These are phyloP conservation scores for Neonectria neomacrospora DNA, from an alignment of 2,329 filamentous ascomycete genomes.

Conservation along the genomic window DNA sequence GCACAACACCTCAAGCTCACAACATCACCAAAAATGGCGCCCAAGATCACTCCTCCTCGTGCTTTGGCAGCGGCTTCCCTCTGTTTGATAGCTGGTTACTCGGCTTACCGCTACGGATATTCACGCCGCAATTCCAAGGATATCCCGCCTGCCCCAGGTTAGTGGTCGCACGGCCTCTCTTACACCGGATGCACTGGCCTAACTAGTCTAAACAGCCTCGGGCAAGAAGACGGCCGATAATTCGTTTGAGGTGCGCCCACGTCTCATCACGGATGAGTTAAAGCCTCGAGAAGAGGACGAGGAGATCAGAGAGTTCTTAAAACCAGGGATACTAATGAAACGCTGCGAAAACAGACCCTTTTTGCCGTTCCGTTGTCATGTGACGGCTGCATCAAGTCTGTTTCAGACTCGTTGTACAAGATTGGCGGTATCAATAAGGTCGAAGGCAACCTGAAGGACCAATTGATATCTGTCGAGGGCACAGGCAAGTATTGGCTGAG, in stretches of 20 bases:
- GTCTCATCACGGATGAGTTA: conserved; percentile 37
- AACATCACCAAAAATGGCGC: conserved; percentile 42
- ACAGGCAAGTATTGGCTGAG: conserved; percentile 67
- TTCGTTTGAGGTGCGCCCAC: conserved; percentile 58
- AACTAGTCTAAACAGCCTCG: conserved; percentile 33
- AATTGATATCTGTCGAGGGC: conserved; percentile 86
- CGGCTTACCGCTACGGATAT: conserved; percentile 43
- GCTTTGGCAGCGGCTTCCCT: conserved; percentile 45
- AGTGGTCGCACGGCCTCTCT: conserved; percentile 36
- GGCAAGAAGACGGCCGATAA: conserved; percentile 57
- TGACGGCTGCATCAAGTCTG: conserved; percentile 86
- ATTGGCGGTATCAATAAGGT: conserved; percentile 85
- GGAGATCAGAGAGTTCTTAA: conserved; percentile 29
- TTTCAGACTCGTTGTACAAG: conserved; percentile 81
- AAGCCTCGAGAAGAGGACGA: conserved; percentile 41
- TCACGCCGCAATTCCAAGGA: conserved; percentile 37
- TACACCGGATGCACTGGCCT: conserved; percentile 41
- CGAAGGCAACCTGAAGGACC: conserved; percentile 82
- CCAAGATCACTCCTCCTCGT: conserved; percentile 42
- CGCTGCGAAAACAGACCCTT: conserved; percentile 72
- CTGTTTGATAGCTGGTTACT: conserved; percentile 44
- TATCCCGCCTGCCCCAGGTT: conserved; percentile 38
- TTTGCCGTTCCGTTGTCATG: conserved; percentile 96
- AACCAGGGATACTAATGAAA: conserved; percentile 50
- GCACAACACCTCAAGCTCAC: conserved; percentile 38